Conservation (phyloP, 2,329 filamentous ascomycete species). For the Zasmidium cellare region DNA sequence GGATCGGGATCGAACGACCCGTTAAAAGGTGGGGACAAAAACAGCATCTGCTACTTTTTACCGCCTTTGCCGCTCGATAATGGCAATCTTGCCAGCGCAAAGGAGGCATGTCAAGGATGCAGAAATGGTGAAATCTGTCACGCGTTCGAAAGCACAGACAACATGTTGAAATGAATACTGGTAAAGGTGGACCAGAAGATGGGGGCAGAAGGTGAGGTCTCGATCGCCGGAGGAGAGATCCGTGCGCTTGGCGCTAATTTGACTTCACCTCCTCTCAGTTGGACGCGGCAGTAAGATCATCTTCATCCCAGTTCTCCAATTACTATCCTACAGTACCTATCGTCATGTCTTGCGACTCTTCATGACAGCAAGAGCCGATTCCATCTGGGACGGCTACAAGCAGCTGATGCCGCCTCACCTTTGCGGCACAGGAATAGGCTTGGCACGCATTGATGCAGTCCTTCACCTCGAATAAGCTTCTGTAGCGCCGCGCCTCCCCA, state of each 20-base stretch:
- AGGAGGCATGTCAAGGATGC: not conserved
- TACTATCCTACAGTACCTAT: no score
- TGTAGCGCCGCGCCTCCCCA: not conserved
- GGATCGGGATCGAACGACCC: no score
- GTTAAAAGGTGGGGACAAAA: no score
- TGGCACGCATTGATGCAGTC: not conserved
- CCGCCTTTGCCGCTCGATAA: not conserved
- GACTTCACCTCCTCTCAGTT: not conserved
- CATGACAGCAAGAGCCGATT: not conserved
- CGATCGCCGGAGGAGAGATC: not conserved
- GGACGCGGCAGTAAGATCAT: not conserved
- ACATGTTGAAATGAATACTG: not conserved
- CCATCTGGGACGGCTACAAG: not conserved
- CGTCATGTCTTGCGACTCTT: not conserved
- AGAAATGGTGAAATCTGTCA: not conserved
- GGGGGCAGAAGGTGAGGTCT: not conserved
- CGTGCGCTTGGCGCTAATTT: not conserved
- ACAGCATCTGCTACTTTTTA: not conserved
- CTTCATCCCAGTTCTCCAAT: not conserved
- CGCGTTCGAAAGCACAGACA: not conserved
- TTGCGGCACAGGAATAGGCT: not conserved
- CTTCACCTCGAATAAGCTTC: not conserved
- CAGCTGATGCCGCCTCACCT: not conserved
- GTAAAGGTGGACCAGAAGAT: not conserved
- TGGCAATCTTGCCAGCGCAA: not conserved